Conservation (phyloP, 257 asterid species). For the Solanum peruvianum region DNA sequence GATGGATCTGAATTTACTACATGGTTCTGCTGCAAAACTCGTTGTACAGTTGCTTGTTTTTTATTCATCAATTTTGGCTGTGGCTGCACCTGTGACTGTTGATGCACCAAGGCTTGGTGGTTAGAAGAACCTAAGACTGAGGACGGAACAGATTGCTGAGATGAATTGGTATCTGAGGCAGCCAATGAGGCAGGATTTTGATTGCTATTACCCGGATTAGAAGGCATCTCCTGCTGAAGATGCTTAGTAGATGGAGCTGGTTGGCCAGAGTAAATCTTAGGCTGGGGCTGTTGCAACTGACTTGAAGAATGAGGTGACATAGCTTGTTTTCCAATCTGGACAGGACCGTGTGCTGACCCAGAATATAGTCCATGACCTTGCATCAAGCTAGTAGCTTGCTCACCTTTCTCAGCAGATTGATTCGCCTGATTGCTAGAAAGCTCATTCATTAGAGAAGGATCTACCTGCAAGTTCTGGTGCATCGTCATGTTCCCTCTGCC, state of each 20-base stretch:
- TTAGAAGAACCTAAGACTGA: conserved; percentile 28
- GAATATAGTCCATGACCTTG: conserved; percentile 39
- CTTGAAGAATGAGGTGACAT: conserved; percentile 40
- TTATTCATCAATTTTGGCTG: conserved; percentile 45
- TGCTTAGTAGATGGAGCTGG: conserved; percentile 35
- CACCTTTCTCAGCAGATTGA: conserved; percentile 40
- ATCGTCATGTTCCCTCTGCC: conserved; percentile 50
- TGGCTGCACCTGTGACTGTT: conserved; percentile 17
- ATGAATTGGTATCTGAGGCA: conserved; percentile 25
- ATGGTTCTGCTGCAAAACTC: conserved; percentile 35
- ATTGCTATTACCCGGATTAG: conserved; percentile 37
- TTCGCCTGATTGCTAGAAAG: conserved; percentile 37
- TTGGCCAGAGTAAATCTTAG: conserved; percentile 45
- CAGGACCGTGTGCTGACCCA: conserved; percentile 29
- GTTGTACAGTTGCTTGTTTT: conserved; percentile 37
- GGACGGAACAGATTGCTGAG: conserved; percentile 43
- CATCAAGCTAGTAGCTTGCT: conserved; percentile 27
- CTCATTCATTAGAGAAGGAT: conserved; percentile 45
- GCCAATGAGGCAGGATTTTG: conserved; percentile 37
- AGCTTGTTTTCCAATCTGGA: conserved; percentile 32
- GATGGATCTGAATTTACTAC: conserved; percentile 26
- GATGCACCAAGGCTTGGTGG: conserved; percentile 16
- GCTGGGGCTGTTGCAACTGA: conserved; percentile 41
- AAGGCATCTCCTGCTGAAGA: conserved; percentile 20
- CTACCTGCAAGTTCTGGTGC: conserved; percentile 46